phyloP scores from a whole-genome alignment of 495 filamentous ascomycete species.

The Hypomontagnella monticulosa region DNA sequence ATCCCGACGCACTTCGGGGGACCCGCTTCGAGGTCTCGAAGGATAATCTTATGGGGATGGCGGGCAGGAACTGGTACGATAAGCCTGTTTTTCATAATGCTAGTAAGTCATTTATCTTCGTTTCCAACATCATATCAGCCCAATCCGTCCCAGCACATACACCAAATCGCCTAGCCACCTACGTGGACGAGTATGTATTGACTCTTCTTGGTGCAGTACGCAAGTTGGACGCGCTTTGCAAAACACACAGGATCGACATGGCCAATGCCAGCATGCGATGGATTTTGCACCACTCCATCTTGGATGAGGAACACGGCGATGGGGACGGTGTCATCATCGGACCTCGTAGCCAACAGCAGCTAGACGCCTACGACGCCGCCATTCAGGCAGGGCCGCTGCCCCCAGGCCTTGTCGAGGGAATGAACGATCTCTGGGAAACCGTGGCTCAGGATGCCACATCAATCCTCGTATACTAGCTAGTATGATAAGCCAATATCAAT shows the following conservation, averaged over 20 bases:
- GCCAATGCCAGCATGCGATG: constrained; percentile 64
- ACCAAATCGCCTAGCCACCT: no score
- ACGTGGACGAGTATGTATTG: no score
- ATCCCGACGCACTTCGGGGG: constrained; percentile 1
- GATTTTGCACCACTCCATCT: constrained; percentile 57
- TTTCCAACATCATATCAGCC: no score
- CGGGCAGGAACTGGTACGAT: constrained; percentile 43
- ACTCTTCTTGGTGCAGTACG: constrained; percentile 31
- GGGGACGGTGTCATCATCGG: constrained; percentile 64
- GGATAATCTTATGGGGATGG: constrained; percentile 7
- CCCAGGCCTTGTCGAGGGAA: constrained; percentile 48
- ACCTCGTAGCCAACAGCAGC: constrained; percentile 52
- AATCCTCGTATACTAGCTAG: constrained; percentile 1
- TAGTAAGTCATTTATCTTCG: no score
- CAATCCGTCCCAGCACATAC: no score
- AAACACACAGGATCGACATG: constrained; percentile 53
- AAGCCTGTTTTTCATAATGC: constrained; percentile 50
- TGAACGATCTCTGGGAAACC: constrained; percentile 61
- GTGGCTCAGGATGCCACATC: not conserved
- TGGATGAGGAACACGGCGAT: constrained; percentile 58
- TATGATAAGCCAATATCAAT: no score
- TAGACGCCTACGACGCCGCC: constrained; percentile 56
- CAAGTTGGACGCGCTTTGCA: constrained; percentile 57
- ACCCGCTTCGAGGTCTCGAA: constrained; percentile 2
- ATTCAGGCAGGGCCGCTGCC: constrained; percentile 59